Percentiles rank a stretch among this genome's conserved stretches.
Conservation (phyloP, 306 rosid species). For the Prunus campanulata region DNA sequence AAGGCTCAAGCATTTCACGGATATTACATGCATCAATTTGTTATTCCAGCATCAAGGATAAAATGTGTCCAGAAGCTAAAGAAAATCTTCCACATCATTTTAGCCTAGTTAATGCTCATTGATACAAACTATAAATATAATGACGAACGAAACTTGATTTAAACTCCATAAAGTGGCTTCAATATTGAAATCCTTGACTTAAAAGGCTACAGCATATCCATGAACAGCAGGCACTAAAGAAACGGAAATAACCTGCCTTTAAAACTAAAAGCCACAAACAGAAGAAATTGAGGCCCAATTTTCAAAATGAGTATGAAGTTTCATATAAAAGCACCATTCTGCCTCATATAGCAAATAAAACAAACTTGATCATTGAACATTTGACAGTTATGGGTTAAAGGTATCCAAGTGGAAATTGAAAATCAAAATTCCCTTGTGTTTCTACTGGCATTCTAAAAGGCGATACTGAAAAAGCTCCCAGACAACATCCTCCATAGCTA, state of each 20-base stretch:
- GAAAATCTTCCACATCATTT: background rate
- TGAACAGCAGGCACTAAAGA: background rate
- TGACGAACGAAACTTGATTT: background rate
- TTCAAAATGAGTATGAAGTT: background rate
- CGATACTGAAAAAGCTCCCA: background rate
- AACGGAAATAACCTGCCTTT: background rate
- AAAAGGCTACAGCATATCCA: background rate
- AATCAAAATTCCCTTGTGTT: too few species aligned
- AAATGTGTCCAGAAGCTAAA: background rate
- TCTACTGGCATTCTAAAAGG: background rate
- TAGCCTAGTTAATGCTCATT: background rate
- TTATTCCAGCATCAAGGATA: constrained; percentile 3
- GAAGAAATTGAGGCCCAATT: background rate
- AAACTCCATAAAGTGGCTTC: background rate
- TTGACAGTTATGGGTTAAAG: background rate
- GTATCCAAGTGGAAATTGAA: background rate
- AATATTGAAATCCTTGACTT: background rate
- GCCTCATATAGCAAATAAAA: background rate
- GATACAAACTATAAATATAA: constrained; percentile 1
- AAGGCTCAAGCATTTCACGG: background rate
- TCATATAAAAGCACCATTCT: background rate
- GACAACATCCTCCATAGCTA: constrained; percentile 6
- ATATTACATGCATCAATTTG: background rate
- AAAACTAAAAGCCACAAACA: background rate
- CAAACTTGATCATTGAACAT: background rate